Conservation (phyloP, 192 early-diverging fungal genomes). For the Gigaspora rosea region DNA sequence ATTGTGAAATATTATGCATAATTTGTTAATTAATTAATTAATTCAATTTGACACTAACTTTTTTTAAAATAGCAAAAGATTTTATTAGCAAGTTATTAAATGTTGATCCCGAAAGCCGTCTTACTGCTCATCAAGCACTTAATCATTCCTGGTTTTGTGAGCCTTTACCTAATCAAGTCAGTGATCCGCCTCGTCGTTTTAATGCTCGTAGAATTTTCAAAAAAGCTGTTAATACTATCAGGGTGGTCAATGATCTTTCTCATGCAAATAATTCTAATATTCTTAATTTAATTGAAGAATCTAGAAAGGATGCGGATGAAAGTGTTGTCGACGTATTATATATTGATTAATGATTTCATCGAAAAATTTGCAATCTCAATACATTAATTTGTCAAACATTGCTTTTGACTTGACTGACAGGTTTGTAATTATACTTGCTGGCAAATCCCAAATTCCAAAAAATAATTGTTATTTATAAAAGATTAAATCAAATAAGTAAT, state of each 20-base stretch:
- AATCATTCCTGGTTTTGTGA: constrained; percentile 68
- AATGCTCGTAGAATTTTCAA: constrained; percentile 70
- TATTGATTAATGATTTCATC: neutral
- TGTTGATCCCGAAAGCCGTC: constrained; percentile 57
- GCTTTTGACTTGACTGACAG: no score
- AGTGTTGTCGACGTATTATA: constrained; percentile 14
- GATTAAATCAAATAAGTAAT: no score
- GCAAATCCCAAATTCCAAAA: no score
- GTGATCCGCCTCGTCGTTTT: constrained; percentile 57
- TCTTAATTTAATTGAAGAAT: neutral
- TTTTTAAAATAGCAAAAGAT: constrained; percentile 50
- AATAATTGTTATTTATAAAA: no score
- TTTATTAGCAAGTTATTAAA: constrained; percentile 69
- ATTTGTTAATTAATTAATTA: neutral
- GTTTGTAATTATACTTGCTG: no score
- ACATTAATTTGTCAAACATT: no score
- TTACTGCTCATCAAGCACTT: constrained; percentile 70
- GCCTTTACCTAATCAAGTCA: constrained; percentile 22
- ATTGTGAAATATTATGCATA: neutral
- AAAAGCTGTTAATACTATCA: constrained; percentile 58
- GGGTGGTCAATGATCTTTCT: constrained; percentile 34
- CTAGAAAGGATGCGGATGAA: constrained; percentile 21
- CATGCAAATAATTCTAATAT: constrained; percentile 1
- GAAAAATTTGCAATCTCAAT: no score
- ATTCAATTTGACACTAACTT: neutral